A percentile compares a stretch with the other conserved stretches of the same genome.
Evolutionary conservation across 805 yeast genomes (phyloP).

Genomic region (Candida endomychidarum): DNA sequence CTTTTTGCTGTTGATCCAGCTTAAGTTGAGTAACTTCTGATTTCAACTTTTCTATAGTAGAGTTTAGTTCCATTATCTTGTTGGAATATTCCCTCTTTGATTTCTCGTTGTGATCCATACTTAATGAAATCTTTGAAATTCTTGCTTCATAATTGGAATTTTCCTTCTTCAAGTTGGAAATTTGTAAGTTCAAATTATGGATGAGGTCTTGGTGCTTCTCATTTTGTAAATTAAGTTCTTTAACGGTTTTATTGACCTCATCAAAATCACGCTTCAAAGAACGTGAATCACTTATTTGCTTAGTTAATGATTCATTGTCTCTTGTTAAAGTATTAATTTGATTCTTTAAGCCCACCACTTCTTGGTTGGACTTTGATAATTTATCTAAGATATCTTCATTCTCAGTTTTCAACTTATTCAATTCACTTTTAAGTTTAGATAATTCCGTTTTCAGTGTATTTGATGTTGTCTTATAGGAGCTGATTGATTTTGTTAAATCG

Average conservation of each 20-base stretch:
- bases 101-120: conserved; percentile 20
- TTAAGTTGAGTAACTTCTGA: conserved; percentile 14
- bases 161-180: conserved; percentile 9
- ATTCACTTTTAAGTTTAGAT: conserved; percentile 7
- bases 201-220: conserved; percentile 9
- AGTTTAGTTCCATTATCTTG: conserved; percentile 25
- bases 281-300: not conserved
- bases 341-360: conserved; percentile 12
- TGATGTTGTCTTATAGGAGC: conserved; percentile 1
- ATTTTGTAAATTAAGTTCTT: conserved; percentile 5
- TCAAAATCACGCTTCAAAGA: conserved; percentile 2
- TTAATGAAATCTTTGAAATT: conserved; percentile 23
- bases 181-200: conserved; percentile 9
- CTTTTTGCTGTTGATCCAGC: conserved; percentile 30
- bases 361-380: conserved; percentile 14
- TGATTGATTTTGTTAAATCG: conserved; percentile 5
- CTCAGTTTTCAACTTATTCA: conserved; percentile 14
- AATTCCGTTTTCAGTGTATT: conserved; percentile 10
- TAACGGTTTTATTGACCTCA: conserved; percentile 7
- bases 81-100: conserved; percentile 28
- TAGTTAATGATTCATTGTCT: conserved; percentile 3
- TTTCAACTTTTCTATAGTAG: conserved; percentile 23
- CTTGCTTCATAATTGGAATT: conserved; percentile 7
- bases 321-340: conserved; percentile 9
- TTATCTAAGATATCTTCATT: conserved; percentile 11